Evolutionary conservation across 177 flowering plant species (phyloP), one percentile per base, ranked within the genome.

Genomic region (Vitis hybrid): DNA sequence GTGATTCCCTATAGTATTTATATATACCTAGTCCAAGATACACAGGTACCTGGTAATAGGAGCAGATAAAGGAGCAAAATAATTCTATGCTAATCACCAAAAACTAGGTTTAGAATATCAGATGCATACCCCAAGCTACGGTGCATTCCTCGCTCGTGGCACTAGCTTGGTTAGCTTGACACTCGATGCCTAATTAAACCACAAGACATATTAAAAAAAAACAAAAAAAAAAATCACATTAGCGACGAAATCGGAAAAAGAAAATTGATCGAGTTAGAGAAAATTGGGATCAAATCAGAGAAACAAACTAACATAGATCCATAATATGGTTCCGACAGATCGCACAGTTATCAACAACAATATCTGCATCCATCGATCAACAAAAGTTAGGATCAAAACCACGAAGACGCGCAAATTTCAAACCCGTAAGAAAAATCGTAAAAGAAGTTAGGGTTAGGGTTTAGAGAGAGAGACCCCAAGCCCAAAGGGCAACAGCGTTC

Each of bases 401-500:
- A 40, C 68, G 64, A 64, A 49, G 48, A 61, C 48, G 30, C 4
- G 3, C n/a, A 62, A 32, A 48, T n/a, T 40, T 27, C 2, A 66
- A 18, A 1, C 2, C 4, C 18, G 18, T 2, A 21, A 46, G 4
- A 6, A 49, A 52, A 14, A n/a, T 2, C 40, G 13, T 40, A 11
- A 35, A 58, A 57, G n/a, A 48, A 14, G 54, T 2, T 49, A 60
- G 65, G 62, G 68, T 50, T 67, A 56, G 60, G 75, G 66, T 71
- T 74, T 1, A 11, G 57, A 48, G 12, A 19, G 13, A 48, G 46
- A n/a, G 71, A 91, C 94, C 97, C 97, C 92, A 91, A 17, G 92
- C 92, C 94, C 97, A 90, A 54, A 91, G 89, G n/a, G 97, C 75
- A 11, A 90, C 97, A 40, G 94, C 92, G 69, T 86, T 91, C 97